Base-by-base conservation (phyloP, 2,329 filamentous ascomycete species). In the Aspergillus neoniger region DNA sequence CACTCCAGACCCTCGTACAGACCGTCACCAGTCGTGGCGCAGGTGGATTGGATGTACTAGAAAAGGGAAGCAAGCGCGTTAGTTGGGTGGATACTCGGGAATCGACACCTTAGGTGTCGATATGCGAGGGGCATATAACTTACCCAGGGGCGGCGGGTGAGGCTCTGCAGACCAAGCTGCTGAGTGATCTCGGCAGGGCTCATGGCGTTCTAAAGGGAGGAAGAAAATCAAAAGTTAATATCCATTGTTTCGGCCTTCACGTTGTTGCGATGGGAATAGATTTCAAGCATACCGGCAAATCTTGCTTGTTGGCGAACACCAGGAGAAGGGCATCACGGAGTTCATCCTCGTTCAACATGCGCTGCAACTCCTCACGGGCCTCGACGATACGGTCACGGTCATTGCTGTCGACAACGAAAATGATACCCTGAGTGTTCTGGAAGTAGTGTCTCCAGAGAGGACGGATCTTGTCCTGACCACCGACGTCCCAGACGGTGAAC, bases 401-500 rank as follows among this genome's bases (percentile, higher is more conserved):
- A 83, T 96, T 97, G 84, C 90, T 94, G 84, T 99, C 95, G 78
- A 99, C 92, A 72, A 99, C 95, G 86, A 99, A 99, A 83, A 99
- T 98, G 81, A 99, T 94, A 80, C 95, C 95, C 83, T 99, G 95
- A 71, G 95, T 99, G 83, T 96, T 96, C 83, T 96, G 93, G 89
- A 98, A 99, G 86, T 99, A 99, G 83, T 98, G 95, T 85, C 95
- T 92, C 95, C 95, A 99, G 77, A 99, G 86, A 77, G 95, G 95
- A 80, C 95, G 89, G 79, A 99, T 99, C 91, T 98, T 98, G 88
- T 99, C 95, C 86, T 99, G 95, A 81, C 95, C 95, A 86, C 95
- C 95, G 77, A 99, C 95, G 85, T 98, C 95, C 95, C 95, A 99
- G 79, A 99, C 95, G 80, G 94, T 98, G 87, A 99, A 99, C 80